Evolutionary conservation across 805 yeast genomes (phyloP), one percentile per base, ranked within the genome.

Genomic region (Kazachstania bromeliacearum): DNA sequence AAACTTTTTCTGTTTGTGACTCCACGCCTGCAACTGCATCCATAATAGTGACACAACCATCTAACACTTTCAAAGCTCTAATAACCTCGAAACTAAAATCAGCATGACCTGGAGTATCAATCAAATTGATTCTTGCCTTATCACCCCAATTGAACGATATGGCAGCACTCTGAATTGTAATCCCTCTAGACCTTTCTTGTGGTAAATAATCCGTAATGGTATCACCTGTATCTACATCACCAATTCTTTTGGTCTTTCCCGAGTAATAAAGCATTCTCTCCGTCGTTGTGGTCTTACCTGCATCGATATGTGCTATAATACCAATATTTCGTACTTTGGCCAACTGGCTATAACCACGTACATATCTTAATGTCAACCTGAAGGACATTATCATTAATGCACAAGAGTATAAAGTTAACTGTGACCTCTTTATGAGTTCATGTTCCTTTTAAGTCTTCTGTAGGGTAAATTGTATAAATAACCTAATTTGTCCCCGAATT

Each of bases 21-120:
- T 92, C 98, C 1, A 92, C 98, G 9, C 98, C 98, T 2, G 96
- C 96, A 7, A 89, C 97, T 1, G 84, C 95, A 62, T 92, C 98
- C 35, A 92, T 60, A 7, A 92, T 83, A 0, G 95, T 81, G 6
- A 92, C 94, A 1, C 89, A 94, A 3, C 97, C 96, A 62, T 92
- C 98, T 7, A 92, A 63, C 2, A 92, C 96, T 43, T 96, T 70
- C 39, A 92, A 67, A 0, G 97, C 79, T 38, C 96, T 64, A 2
- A 76, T 83, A 4, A 92, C 98, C 59, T 92, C 98, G 57, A 88
- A 92, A 0, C 94, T 83, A 57, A 92, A 92, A 60, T 92, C 98
- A 0, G 95, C 96, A 60, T 92, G 98, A 0, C 98, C 98, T 0
- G 98, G 98, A 0, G 98, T 92, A 57, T 92, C 98, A 17, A 92